These are phyloP conservation scores for Diaporthe sp. DNA, from an alignment of 2,329 filamentous ascomycete species.

Conservation along the genomic window DNA sequence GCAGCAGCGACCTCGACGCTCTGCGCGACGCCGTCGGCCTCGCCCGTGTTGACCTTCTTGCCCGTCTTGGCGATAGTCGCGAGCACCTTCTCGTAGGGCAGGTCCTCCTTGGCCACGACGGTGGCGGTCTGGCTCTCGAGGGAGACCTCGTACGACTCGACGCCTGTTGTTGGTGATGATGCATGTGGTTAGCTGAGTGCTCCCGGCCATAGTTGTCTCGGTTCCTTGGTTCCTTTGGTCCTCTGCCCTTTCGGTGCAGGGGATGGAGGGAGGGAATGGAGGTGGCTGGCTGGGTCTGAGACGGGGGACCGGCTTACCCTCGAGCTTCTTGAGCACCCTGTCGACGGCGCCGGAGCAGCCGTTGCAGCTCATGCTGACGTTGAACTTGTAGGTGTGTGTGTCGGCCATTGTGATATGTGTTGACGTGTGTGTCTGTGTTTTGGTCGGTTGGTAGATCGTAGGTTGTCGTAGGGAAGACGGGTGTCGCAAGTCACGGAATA, in stretches of 20 bases:
- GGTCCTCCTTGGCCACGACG: constrained; percentile 76
- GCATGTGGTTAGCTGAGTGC: not conserved
- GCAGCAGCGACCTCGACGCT: constrained; percentile 60
- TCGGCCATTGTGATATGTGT: constrained; percentile 73
- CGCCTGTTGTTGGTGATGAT: constrained; percentile 66
- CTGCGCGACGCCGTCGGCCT: constrained; percentile 74
- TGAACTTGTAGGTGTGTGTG: constrained; percentile 92
- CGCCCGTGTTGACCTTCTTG: constrained; percentile 86
- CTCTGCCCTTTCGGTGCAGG: not conserved
- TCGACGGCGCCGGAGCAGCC: constrained; percentile 97
- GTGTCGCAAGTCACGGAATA: not conserved
- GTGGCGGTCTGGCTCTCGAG: constrained; percentile 89
- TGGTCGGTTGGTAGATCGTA: not conserved
- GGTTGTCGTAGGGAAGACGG: not conserved
- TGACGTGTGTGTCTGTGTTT: not conserved
- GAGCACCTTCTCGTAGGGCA: constrained; percentile 84
- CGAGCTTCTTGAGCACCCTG: constrained; percentile 90
- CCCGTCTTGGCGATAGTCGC: constrained; percentile 95
- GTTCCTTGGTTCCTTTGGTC: too few relatives aligned
- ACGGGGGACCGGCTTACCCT: constrained; percentile 71
- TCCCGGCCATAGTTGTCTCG: too few relatives aligned
- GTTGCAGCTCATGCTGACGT: constrained; percentile 93
- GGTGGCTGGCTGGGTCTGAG: not conserved
- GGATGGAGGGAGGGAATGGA: not conserved
- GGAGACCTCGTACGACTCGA: constrained; percentile 88